phyloP scores from a whole-genome alignment of 768 basidiomycete genomes.

The Trametes villosa region DNA sequence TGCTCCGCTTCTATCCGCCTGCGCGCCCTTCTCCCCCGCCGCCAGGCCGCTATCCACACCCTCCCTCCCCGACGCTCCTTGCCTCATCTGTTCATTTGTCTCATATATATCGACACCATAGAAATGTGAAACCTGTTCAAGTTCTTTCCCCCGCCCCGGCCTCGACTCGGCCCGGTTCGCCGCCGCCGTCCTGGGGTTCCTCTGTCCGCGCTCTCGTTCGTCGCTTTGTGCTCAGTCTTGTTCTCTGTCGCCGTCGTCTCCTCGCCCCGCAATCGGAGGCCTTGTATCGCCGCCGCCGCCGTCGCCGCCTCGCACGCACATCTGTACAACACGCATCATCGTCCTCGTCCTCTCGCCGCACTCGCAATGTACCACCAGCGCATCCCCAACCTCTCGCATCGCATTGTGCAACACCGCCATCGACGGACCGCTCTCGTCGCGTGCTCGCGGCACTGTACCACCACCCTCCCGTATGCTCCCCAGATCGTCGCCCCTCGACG shows the following conservation, averaged over 20 bases:
- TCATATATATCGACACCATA: constrained; percentile 22
- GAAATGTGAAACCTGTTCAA: constrained; percentile 22
- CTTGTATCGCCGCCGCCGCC: not conserved
- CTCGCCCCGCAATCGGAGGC: not conserved
- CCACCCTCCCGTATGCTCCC: not conserved
- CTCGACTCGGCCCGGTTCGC: not conserved
- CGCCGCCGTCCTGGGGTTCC: not conserved
- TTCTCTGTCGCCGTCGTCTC: not conserved
- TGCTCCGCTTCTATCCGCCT: not conserved
- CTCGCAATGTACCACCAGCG: constrained; percentile 12
- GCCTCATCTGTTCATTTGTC: constrained; percentile 26
- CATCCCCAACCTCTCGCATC: not conserved
- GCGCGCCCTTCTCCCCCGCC: not conserved
- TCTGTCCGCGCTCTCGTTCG: constrained; percentile 13
- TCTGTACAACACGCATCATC: not conserved
- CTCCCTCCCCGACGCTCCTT: constrained; percentile 25
- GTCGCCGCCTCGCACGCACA: not conserved
- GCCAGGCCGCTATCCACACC: constrained; percentile 11
- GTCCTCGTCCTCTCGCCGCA: constrained; percentile 1
- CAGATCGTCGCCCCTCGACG: not conserved
- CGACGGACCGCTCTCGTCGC: not conserved
- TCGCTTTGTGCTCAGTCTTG: constrained; percentile 13
- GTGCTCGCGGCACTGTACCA: constrained; percentile 4
- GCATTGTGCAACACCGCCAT: too few relatives aligned
- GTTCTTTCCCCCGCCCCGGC: not conserved